Evolutionary conservation across 202 grass and related monocot genomes (phyloP), one percentile per base, ranked within the genome.

Genomic region (Hordeum pubiflorum): DNA sequence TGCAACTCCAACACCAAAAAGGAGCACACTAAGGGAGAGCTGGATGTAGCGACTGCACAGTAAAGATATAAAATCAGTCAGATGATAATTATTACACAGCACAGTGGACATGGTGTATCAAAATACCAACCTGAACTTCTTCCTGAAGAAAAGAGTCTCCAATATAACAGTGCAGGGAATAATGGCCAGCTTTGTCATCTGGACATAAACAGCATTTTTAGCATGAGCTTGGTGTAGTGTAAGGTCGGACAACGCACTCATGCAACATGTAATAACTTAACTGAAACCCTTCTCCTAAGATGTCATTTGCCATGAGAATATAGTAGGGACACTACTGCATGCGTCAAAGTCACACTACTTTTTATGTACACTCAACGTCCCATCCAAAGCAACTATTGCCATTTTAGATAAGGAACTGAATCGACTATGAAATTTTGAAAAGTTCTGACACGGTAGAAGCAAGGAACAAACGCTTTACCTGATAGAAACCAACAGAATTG

Each of bases 111-210:
- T 52, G 22, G 26, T 26, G 10, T 72, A 43, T 69, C 23, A 79
- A 52, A 39, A 76, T 54, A 78, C 84, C 34, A 86, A 98, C 95
- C 92, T 99, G 62, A 99, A 99, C 58, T 93, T 96, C 85, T 99
- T 99, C 74, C 79, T 82, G 85, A 99, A 96, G 89, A 99, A 96
- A 73, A 96, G 88, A 63, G 91, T 99, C 89, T 99, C 96, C 78
- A 99, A 79, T 79, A 99, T 87, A 78, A 99, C 96, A 76, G 96
- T 99, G 54, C 87, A 99, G 63, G 96, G 96, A 81, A 99, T 99
- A 73, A 99, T 99, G 34, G 92, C 96, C 73, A 99, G 78, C 87
- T 99, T 99, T 75, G 96, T 99, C 96, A 99, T 99, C 96, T 99
- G 92, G 52, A 88, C 15, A 81, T 27, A 64, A 65, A 87, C 13